phyloP scores from a whole-genome alignment of 192 early-diverging fungal species.

The Coemansia sp. region DNA sequence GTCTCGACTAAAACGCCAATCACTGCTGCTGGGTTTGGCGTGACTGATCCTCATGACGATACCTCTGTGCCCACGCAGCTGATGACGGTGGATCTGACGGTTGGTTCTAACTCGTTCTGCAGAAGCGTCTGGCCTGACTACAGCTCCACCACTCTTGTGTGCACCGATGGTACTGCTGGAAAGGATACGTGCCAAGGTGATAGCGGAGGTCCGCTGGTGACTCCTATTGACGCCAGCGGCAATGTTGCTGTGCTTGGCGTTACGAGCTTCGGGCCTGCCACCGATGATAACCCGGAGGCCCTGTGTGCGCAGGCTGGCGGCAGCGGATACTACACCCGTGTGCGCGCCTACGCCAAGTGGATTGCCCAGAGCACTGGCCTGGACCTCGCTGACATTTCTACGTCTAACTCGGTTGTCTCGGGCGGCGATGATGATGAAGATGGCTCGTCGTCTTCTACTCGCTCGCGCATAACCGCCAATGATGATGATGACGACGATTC shows the following conservation, averaged over 20 bases:
- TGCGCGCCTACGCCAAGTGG: slow-evolving; percentile 34
- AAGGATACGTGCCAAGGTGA: slow-evolving; percentile 53
- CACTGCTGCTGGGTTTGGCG: slow-evolving; percentile 38
- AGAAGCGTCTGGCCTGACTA: slow-evolving; percentile 7
- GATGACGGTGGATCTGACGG: slow-evolving; percentile 25
- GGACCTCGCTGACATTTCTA: slow-evolving; percentile 14
- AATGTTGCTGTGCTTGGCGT: slow-evolving; percentile 21
- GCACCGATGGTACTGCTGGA: slow-evolving; percentile 39
- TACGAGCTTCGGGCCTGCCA: slow-evolving; percentile 35
- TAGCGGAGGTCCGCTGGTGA: slow-evolving; percentile 47
- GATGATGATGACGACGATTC: not conserved
- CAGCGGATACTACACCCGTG: slow-evolving; percentile 35
- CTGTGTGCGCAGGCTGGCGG: slow-evolving; percentile 32
- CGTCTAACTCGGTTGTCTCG: not conserved
- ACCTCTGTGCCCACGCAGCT: slow-evolving; percentile 17
- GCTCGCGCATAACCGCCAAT: not conserved
- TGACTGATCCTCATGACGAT: slow-evolving; percentile 9
- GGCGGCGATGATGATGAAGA: not conserved
- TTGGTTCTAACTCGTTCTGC: slow-evolving; percentile 23
- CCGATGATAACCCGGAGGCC: slow-evolving; percentile 24
- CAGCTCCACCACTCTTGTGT: slow-evolving; percentile 22
- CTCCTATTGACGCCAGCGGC: not conserved
- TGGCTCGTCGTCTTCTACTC: not conserved
- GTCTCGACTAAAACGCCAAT: not conserved
- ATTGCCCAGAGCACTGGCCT: slow-evolving; percentile 17